These are phyloP conservation scores for Hypoxylon lenormandii DNA, from an alignment of 495 filamentous ascomycete genomes.

Conservation along the genomic window DNA sequence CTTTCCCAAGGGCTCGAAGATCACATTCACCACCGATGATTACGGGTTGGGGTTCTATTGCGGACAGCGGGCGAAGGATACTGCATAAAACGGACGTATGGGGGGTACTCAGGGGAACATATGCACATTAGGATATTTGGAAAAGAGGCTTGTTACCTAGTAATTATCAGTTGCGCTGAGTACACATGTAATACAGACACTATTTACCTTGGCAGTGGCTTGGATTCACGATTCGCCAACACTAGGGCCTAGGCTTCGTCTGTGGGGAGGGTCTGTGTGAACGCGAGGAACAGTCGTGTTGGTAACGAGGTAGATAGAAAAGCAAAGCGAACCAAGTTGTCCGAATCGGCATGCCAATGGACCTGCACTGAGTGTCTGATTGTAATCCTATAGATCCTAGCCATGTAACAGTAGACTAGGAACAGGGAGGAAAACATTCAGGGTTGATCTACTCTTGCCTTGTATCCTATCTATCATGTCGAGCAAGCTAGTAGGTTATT, in stretches of 20 bases:
- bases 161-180: background rate
- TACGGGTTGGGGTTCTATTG: slow-evolving; percentile 78
- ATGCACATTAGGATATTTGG: background rate
- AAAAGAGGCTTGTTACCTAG: too few relatives aligned
- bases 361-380: slow-evolving; percentile 10
- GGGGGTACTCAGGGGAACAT: background rate
- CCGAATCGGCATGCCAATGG: background rate
- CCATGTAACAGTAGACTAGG: background rate
- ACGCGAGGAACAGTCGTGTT: too few relatives aligned
- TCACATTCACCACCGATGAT: slow-evolving; percentile 77
- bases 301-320: too few relatives aligned
- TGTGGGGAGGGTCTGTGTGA: too few relatives aligned
- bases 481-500: slow-evolving; percentile 71
- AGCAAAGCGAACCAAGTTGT: too few relatives aligned
- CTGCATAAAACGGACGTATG: slow-evolving; percentile 11
- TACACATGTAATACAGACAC: background rate
- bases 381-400: slow-evolving; percentile 9
- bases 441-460: slow-evolving; percentile 73
- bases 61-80: slow-evolving; percentile 54
- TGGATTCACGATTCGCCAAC: too few relatives aligned
- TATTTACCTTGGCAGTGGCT: background rate
- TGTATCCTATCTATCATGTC: slow-evolving; percentile 74
- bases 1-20: slow-evolving; percentile 78
- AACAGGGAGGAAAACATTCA: slow-evolving; percentile 15
- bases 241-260: too few relatives aligned